These are phyloP conservation scores for Talinum fruticosum DNA, from an alignment of 148 eudicot species.

Conservation along the genomic window DNA sequence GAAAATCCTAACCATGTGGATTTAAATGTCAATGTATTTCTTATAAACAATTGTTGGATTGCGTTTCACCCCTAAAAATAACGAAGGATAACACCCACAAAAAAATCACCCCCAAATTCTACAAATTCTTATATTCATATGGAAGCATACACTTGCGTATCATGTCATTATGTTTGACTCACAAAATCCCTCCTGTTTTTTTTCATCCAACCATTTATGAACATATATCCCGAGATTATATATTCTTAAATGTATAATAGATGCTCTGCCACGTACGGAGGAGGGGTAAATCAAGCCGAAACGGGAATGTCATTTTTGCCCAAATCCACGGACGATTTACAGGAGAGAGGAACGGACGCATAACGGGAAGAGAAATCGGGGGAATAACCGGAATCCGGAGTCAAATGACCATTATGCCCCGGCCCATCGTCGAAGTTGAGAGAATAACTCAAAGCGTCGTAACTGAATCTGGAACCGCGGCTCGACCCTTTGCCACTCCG, in stretches of 20 bases:
- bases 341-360: conserved; percentile 24
- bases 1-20: too few relatives aligned
- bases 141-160: too few relatives aligned
- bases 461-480: conserved; percentile 38
- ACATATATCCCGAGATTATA: too few relatives aligned
- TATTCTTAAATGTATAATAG: too few relatives aligned
- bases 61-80: not conserved
- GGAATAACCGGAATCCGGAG: conserved; percentile 32
- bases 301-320: conserved; percentile 4
- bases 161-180: too few relatives aligned
- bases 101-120: too few relatives aligned
- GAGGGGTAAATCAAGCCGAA: not conserved
- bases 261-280: too few relatives aligned
- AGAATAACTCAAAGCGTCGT: conserved; percentile 70
- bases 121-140: too few relatives aligned
- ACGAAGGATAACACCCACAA: not conserved
- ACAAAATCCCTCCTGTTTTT: too few relatives aligned
- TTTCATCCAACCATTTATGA: too few relatives aligned
- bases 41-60: not conserved
- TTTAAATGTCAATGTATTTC: not conserved
- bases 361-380: conserved; percentile 39
- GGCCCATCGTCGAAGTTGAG: conserved; percentile 73
- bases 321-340: conserved; percentile 33
- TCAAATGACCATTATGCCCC: conserved; percentile 34
- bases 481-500: not conserved